Evolutionary conservation across 352 stramenopile genomes (phyloP), one percentile per base, ranked within the genome.

Genomic region (Phytophthora melonis): DNA sequence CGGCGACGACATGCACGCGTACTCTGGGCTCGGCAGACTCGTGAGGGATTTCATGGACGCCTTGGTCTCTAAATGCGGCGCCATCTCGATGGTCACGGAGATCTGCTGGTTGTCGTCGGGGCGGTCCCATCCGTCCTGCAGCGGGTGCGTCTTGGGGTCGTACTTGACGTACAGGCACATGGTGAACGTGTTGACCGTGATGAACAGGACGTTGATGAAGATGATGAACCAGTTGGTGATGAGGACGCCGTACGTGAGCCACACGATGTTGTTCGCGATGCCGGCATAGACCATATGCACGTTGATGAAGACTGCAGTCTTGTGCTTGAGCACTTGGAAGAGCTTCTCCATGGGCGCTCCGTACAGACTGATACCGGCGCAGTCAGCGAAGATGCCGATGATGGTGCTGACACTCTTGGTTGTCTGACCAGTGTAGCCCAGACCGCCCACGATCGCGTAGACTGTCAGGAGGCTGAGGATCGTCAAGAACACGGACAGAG

Each of bases 201-300:
- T 70, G 70, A 74, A 79, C 27, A 83, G 70, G 5, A 83, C 50
- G 63, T 78, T 80, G 58, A 74, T 69, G 47, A 70, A 71, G 56
- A 77, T 71, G 49, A 80, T 78, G 63, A 84, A 84, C 66, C 71
- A 74, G 60, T 83, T 83, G 14, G 34, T 68, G 58, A 75, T 73
- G 25, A 82, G 72, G 9, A 82, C 19, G 18, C 75, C 72, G 59
- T 82, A 82, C 10, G 65, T 58, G 32, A 82, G 72, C 71, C 75
- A 91, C 5, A 86, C 57, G 5, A 60, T 64, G 65, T 84, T 88
- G 76, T 87, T 91, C 58, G 77, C 63, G 9, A 77, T 70, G 30
- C 76, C 78, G n/a, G 79, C 77, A 56, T 81, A 53, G 13, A 87
- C 76, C 71, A 91, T 82, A 58, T 84, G 69, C 47, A 89, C 79